Percentiles rank a stretch among this genome's conserved stretches.
Conservation (phyloP, 2,329 filamentous ascomycete species). For the Gnomoniopsis sp. region DNA sequence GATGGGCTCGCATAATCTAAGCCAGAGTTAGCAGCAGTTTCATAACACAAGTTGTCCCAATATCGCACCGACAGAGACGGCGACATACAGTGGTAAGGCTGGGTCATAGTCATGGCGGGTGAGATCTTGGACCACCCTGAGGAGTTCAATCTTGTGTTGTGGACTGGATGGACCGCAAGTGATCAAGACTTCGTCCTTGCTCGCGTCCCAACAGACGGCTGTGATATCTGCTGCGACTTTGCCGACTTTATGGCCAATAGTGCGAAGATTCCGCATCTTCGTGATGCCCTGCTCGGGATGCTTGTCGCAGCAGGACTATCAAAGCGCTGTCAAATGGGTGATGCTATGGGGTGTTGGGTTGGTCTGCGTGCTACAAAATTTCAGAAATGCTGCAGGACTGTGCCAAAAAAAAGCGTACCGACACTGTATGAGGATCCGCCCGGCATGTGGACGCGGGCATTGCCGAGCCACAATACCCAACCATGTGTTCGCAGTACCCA, state of each 20-base stretch:
- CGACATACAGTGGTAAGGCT: slow-evolving; percentile 34
- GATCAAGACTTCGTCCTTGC: slow-evolving; percentile 74
- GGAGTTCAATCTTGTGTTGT: slow-evolving; percentile 70
- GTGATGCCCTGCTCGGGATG: neutral
- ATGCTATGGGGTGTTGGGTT: no score
- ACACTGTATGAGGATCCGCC: no score
- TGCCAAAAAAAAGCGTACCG: neutral
- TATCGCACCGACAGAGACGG: neutral
- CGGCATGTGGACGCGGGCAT: no score
- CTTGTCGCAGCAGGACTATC: neutral
- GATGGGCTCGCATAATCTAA: slow-evolving; percentile 43
- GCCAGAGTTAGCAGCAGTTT: neutral
- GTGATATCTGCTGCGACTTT: slow-evolving; percentile 61
- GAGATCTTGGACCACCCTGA: slow-evolving; percentile 47
- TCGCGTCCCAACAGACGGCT: slow-evolving; percentile 81
- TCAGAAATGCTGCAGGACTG: neutral
- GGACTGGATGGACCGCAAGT: slow-evolving; percentile 75
- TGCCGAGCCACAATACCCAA: no score
- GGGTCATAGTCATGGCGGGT: slow-evolving; percentile 9
- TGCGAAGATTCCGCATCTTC: slow-evolving; percentile 85
- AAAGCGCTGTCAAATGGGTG: neutral
- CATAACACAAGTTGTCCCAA: neutral
- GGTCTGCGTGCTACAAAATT: slow-evolving; percentile 8
- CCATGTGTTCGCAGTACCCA: no score
- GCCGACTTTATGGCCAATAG: slow-evolving; percentile 67